Evolutionary conservation across 1,139 yeast genomes (phyloP).

Genomic region (Wickerhamomyces sp.): DNA sequence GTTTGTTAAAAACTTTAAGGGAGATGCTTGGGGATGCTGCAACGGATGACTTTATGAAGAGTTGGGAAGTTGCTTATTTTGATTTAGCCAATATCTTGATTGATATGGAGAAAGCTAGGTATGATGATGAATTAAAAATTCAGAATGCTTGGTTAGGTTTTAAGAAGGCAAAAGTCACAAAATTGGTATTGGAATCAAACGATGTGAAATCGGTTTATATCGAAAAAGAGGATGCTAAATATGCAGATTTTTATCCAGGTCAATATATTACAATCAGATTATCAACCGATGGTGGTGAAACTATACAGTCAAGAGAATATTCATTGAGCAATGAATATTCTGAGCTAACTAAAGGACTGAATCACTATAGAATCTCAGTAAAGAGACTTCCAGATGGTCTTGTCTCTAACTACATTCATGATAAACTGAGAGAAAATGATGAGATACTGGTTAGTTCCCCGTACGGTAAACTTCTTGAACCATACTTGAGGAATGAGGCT

Average conservation of each 20-base stretch:
- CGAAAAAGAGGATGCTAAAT: constrained; percentile 37
- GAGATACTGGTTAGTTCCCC: constrained; percentile 52
- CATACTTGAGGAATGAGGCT: constrained; percentile 9
- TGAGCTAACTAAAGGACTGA: constrained; percentile 20
- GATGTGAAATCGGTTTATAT: constrained; percentile 51
- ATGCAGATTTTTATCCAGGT: constrained; percentile 44
- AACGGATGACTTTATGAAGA: constrained; percentile 49
- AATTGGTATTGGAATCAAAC: constrained; percentile 38
- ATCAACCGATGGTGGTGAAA: constrained; percentile 30
- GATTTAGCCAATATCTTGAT: constrained; percentile 60
- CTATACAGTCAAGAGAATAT: constrained; percentile 43
- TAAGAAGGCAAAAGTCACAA: constrained; percentile 44
- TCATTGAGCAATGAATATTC: constrained; percentile 39
- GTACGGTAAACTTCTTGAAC: constrained; percentile 43
- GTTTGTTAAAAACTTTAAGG: constrained; percentile 48
- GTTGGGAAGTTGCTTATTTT: constrained; percentile 66
- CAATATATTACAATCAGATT: constrained; percentile 58
- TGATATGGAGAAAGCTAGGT: constrained; percentile 46
- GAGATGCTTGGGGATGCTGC: constrained; percentile 56
- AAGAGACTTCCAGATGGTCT: constrained; percentile 44
- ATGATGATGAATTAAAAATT: constrained; percentile 29
- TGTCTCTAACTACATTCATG: constrained; percentile 52
- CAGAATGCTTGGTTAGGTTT: constrained; percentile 50
- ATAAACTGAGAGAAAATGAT: constrained; percentile 45
- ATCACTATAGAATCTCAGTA: constrained; percentile 49